Base-by-base conservation (phyloP, 108 stramenopile species). In the Cyclotella sp. region DNA sequence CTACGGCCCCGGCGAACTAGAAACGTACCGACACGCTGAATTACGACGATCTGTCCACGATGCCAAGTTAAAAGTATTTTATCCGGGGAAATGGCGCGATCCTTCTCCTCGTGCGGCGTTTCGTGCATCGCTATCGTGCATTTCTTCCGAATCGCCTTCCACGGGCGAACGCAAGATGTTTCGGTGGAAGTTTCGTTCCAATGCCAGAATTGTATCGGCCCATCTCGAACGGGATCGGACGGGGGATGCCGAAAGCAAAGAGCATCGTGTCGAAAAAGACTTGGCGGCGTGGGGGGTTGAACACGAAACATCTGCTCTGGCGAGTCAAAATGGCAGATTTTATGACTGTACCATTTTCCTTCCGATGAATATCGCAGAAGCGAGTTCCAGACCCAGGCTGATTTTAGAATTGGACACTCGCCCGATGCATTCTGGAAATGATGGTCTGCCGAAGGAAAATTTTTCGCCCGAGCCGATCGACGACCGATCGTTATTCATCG, bases 31-130 rank as follows among this genome's bases (percentile, higher is more conserved):
- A 8, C 82, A 79, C 59, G 9, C 54, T 4, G 52, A 63, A 24
- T 55, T 79, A 19, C 59, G 42, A 0, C n/a, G 63, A 29, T 24
- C 43, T 24, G 82, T 75, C 58, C 29, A 62, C 19, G 26, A 62
- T 54, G 77, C 82, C 46, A 78, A 74, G 49, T 21, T 83, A 57
- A 68, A 79, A 22, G 67, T 75, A 13, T 83, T 49, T 60, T 83
- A 83, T 46, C 82, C 82, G 0, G 82, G 82, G 7, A 18, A 13
- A 45, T 83, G 78, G 78, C 26, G 18, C 26, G 42, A 46, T 26
- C 76, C 73, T 19, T 67, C 70, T 30, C 52, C 60, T 19, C 47
- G 40, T 5, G 77, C 66, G 10, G 43, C 24, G 39, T 83, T 83
- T 75, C 78, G 82, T 15, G 66, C 72, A 19, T 26, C 9, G 11